Base-by-base conservation (phyloP, 305 asterid genomes). In the Fraxinus xanthoxyloides region DNA sequence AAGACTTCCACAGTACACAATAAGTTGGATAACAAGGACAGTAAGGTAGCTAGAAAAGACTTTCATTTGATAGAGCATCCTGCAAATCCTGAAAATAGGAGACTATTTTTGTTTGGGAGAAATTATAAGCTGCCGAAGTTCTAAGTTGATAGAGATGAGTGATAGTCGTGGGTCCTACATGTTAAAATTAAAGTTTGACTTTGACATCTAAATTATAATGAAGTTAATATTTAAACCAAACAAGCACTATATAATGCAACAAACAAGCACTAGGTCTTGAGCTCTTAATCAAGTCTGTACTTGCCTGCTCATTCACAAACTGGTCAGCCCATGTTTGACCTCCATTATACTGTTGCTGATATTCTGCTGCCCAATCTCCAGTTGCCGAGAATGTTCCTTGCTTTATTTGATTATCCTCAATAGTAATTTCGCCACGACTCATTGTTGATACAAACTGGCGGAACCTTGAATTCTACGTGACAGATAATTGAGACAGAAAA, bases 401-500 rank as follows among this genome's bases (percentile, higher is more conserved):
- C 87, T 92, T 97, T 84, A 95, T 75, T 89, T 97, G 97, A 88
- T 95, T 95, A 85, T 93, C 99, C 90, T 95, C 97, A 86, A 97
- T 86, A 31, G 88, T 87, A 84, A 97, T 88, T 90, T 97, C 98
- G 81, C 99, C 99, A 56, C 98, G 98, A 88, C 99, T 94, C 99
- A 97, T 97, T 92, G 93, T 97, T 70, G 99, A 95, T 69, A 97
- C 96, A 87, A 97, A 95, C 90, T 95, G 98, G 87, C 88, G 93
- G 90, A 97, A 97, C 82, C 90, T 97, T 56, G 99, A 97, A 86
- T 93, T 97, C 99, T 97, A 80, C 80, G 83, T 72, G 84, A 76
- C 82, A 82, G 81, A 85, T 56, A 77, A 83, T 63, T 74, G 78
- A 34, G 70, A 65, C 28, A 24, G 31, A 82, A 59, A 56, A 81